phyloP scores from a whole-genome alignment of 2,329 filamentous ascomycete genomes.

The Aspergillus vadensis region DNA sequence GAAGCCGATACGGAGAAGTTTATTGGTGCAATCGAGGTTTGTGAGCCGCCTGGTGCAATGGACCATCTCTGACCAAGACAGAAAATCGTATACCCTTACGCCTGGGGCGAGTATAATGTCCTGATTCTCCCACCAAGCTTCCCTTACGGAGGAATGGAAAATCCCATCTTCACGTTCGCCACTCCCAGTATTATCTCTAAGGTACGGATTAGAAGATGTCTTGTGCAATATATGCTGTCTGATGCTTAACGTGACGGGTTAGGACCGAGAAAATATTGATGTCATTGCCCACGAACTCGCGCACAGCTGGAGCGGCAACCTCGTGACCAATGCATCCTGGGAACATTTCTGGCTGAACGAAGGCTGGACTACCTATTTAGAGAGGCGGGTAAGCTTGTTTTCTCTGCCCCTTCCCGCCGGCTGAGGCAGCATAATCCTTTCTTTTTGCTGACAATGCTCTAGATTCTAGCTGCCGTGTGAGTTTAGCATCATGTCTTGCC shows the following conservation, averaged over 20 bases:
- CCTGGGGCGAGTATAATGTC: slow-evolving; percentile 94
- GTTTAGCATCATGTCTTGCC: slow-evolving; percentile 12
- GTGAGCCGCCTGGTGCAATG: slow-evolving; percentile 27
- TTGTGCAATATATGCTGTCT: background rate
- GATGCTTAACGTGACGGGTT: slow-evolving; percentile 8
- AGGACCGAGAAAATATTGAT: slow-evolving; percentile 84
- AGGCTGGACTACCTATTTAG: slow-evolving; percentile 94
- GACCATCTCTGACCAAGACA: slow-evolving; percentile 24
- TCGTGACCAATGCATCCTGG: slow-evolving; percentile 57
- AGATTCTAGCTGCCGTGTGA: slow-evolving; percentile 47
- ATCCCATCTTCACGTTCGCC: slow-evolving; percentile 91
- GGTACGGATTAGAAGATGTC: slow-evolving; percentile 28
- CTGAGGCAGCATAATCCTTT: background rate
- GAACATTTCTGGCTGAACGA: slow-evolving; percentile 64
- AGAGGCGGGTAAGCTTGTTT: slow-evolving; percentile 62
- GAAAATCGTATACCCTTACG: slow-evolving; percentile 78
- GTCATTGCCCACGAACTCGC: slow-evolving; percentile 86
- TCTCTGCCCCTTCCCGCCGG: background rate
- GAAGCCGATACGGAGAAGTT: slow-evolving; percentile 90
- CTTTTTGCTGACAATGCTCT: slow-evolving; percentile 18
- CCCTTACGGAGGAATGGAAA: slow-evolving; percentile 82
- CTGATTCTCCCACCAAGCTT: slow-evolving; percentile 87
- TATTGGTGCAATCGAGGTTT: slow-evolving; percentile 77
- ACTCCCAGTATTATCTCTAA: slow-evolving; percentile 93
- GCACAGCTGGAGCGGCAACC: slow-evolving; percentile 85